Percentiles rank a stretch among this genome's conserved stretches.
Evolutionary conservation across 805 yeast genomes (phyloP).

Genomic region (Huiozyma sinensis): DNA sequence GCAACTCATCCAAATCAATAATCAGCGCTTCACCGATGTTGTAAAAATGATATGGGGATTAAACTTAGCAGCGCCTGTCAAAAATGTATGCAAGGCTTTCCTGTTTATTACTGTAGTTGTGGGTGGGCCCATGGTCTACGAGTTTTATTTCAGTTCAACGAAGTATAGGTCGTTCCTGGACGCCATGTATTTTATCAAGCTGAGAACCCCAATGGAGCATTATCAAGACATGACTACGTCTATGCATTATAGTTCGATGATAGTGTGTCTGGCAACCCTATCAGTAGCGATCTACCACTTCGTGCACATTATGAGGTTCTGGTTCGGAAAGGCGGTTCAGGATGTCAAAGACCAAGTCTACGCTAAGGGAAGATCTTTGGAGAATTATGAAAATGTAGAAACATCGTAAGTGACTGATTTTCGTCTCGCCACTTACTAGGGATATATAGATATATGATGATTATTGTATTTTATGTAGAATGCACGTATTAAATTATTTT

Average conservation of each 20-base stretch:
- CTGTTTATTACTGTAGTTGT: too few relatives aligned
- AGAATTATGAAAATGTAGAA: conserved; percentile 22
- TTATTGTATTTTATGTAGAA: too few relatives aligned
- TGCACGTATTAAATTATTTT: too few relatives aligned
- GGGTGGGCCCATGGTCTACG: too few relatives aligned
- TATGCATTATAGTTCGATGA: not conserved
- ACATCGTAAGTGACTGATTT: not conserved
- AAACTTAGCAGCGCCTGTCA: too few relatives aligned
- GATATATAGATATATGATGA: not conserved
- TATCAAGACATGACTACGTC: not conserved
- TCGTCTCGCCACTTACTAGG: not conserved
- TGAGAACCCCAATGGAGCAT: not conserved
- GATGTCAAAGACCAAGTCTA: conserved; percentile 49
- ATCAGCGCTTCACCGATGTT: not conserved
- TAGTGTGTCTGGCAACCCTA: not conserved
- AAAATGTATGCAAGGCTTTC: too few relatives aligned
- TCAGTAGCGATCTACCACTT: not conserved
- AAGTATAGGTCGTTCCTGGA: conserved; percentile 6
- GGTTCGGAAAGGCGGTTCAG: conserved; percentile 22
- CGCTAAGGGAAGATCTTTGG: conserved; percentile 46
- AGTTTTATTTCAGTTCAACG: not conserved
- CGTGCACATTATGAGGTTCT: conserved; percentile 5
- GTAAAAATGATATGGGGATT: not conserved
- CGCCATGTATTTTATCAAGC: not conserved
- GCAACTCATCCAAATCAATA: too few relatives aligned